Evolutionary conservation across 352 stramenopile species (phyloP).

Genomic region (Phytopythium montanum): DNA sequence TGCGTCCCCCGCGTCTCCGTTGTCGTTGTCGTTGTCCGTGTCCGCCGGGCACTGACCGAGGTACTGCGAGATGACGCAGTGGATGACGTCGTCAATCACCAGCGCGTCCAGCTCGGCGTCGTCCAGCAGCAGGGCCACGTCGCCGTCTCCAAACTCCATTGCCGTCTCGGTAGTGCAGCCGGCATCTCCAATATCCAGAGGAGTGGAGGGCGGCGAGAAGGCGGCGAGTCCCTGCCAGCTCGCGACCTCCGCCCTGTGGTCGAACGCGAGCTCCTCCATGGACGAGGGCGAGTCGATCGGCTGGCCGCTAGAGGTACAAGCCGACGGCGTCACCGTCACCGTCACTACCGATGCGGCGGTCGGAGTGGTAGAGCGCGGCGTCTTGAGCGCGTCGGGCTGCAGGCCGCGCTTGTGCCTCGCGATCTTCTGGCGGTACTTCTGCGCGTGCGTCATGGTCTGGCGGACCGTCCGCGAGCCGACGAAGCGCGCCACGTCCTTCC

Average conservation of each 20-base stretch:
- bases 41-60: background rate
- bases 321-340: background rate
- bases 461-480: slow-evolving; percentile 57
- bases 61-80: slow-evolving; percentile 2
- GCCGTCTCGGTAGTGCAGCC: background rate
- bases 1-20: background rate
- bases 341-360: background rate
- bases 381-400: background rate
- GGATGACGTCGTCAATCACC: slow-evolving; percentile 4
- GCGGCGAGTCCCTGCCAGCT: background rate
- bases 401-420: slow-evolving; percentile 5
- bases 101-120: slow-evolving; percentile 1
- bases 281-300: background rate
- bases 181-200: background rate
- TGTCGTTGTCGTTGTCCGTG: background rate
- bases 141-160: background rate
- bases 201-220: background rate
- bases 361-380: background rate
- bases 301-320: background rate
- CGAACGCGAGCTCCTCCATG: background rate
- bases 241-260: background rate
- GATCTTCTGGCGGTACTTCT: slow-evolving; percentile 70
- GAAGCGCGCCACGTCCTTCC: slow-evolving; percentile 9
- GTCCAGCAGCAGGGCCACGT: background rate
- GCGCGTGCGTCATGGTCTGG: slow-evolving; percentile 74